Evolutionary conservation across 2,329 filamentous ascomycete genomes (phyloP).

Genomic region (Hypoxylon sp.): DNA sequence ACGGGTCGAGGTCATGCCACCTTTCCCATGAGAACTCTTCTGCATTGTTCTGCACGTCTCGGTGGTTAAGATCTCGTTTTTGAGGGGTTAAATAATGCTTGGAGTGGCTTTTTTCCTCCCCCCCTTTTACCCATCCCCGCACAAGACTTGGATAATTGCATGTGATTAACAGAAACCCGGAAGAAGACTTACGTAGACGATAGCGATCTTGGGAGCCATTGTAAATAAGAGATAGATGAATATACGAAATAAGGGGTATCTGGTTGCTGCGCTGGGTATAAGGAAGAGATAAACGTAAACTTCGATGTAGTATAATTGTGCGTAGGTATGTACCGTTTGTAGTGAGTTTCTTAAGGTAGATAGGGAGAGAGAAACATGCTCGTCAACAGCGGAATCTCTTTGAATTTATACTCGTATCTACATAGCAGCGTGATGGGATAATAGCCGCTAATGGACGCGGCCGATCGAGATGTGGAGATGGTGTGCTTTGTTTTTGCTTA

Average conservation of each 20-base stretch:
- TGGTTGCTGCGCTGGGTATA: constrained; percentile 9
- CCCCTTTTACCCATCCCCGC: constrained; percentile 8
- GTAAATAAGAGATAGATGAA: constrained; percentile 18
- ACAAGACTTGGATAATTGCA: constrained; percentile 8
- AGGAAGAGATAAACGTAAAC: constrained; percentile 1
- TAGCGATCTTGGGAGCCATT: constrained; percentile 54
- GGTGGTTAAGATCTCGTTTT: constrained; percentile 4
- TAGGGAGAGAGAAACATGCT: not conserved
- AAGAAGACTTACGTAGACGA: constrained; percentile 51
- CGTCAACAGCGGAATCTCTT: constrained; percentile 15
- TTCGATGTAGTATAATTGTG: constrained; percentile 5
- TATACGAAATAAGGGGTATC: constrained; percentile 32
- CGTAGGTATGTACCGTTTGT: not conserved
- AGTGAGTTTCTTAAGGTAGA: constrained; percentile 13
- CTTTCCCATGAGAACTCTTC: constrained; percentile 2
- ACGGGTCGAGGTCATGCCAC: not conserved
- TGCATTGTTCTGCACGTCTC: constrained; percentile 19
- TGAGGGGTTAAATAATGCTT: constrained; percentile 23
- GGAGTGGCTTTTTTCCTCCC: not conserved
- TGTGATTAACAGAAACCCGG: not conserved
- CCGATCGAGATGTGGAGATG: constrained; percentile 32
- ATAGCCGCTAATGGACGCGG: constrained; percentile 28
- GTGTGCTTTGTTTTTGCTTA: constrained; percentile 39
- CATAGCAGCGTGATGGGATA: constrained; percentile 13
- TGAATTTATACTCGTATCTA: constrained; percentile 34